phyloP scores from a whole-genome alignment of 306 rosid genomes.

The Cicer chorassanicum region DNA sequence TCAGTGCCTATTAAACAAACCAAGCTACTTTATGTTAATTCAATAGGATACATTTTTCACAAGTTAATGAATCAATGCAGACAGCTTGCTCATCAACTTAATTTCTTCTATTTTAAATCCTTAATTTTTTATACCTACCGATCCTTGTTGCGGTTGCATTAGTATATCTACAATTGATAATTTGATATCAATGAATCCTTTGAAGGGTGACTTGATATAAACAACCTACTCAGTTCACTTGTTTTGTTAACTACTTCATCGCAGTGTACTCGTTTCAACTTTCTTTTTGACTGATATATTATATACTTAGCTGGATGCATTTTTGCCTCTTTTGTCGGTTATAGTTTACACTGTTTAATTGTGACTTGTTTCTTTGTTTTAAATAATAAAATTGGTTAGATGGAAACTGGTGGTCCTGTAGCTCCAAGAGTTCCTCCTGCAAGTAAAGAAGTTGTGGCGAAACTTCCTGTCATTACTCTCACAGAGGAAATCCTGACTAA shows the following conservation, averaged over 20 bases:
- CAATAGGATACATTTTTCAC: slow-evolving; percentile 22
- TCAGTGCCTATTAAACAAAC: slow-evolving; percentile 16
- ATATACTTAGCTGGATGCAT: not conserved
- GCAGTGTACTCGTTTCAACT: slow-evolving; percentile 14
- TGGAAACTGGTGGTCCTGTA: slow-evolving; percentile 55
- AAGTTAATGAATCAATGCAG: slow-evolving; percentile 6
- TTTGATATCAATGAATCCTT: not conserved
- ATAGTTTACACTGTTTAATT: slow-evolving; percentile 23
- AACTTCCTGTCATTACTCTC: slow-evolving; percentile 76
- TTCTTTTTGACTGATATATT: slow-evolving; percentile 21
- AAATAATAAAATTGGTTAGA: slow-evolving; percentile 42
- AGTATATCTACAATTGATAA: slow-evolving; percentile 6
- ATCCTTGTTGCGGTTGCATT: not conserved
- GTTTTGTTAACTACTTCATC: slow-evolving; percentile 17
- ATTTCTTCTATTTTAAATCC: not conserved
- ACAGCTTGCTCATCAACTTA: not conserved
- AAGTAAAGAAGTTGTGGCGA: slow-evolving; percentile 89
- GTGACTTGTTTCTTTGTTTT: not conserved
- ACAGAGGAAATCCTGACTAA: slow-evolving; percentile 69
- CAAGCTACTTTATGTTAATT: slow-evolving; percentile 30
- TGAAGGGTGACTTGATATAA: slow-evolving; percentile 11
- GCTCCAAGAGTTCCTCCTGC: slow-evolving; percentile 91
- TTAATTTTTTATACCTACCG: not conserved
- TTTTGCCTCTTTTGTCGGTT: slow-evolving; percentile 11
- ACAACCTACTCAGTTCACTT: slow-evolving; percentile 17